Base-by-base conservation (phyloP, 169 alveolate genomes). In the Plasmodium vivax region DNA sequence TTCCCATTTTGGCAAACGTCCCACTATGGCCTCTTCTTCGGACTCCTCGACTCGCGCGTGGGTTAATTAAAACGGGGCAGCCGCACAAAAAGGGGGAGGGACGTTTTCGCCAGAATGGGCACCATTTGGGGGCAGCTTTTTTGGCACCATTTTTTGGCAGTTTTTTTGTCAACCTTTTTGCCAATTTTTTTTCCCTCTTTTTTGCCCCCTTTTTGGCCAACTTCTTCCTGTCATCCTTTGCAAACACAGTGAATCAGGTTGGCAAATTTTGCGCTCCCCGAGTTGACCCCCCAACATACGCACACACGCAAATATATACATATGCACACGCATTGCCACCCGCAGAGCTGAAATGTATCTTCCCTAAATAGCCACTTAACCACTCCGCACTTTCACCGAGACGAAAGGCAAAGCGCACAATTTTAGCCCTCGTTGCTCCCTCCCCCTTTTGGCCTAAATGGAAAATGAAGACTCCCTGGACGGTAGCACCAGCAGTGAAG, bases 381-480 rank as follows among this genome's bases (percentile, higher is more conserved):
- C 56, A 10, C n/a, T 9, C 56, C 2, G 56, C 56, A 9, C 6
- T 38, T 45, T 45, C 12, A 12, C 9, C 56, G 45, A 9, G 23
- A 73, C 6, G 47, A 34, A 73, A 73, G 23, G 47, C n/a, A 73
- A 34, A 73, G 36, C 7, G 23, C n/a, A 34, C 45, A 1, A 23
- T 41, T 73, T 73, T n/a, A 73, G 19, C 16, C 41, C 36, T 82
- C 0, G 36, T n/a, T n/a, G n/a, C 27, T 41, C 6, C 68, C 68
- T 36, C 38, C 14, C 27, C 19, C 36, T 9, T 3, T 72, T 38
- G 30, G 19, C 4, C 10, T 87, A 87, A 87, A 87, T 87, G 94
- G 94, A 87, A 56, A 77, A 38, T 54, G 84, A 87, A 16, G 83
- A 87, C 30, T 54, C 82, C 43, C 41, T 38, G 56, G 94, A 87